A percentile compares a stretch with the other conserved stretches of the same genome.
These are phyloP conservation scores for Tetraselmis striata DNA, from an alignment of 139 green algal genomes.

Conservation along the genomic window DNA sequence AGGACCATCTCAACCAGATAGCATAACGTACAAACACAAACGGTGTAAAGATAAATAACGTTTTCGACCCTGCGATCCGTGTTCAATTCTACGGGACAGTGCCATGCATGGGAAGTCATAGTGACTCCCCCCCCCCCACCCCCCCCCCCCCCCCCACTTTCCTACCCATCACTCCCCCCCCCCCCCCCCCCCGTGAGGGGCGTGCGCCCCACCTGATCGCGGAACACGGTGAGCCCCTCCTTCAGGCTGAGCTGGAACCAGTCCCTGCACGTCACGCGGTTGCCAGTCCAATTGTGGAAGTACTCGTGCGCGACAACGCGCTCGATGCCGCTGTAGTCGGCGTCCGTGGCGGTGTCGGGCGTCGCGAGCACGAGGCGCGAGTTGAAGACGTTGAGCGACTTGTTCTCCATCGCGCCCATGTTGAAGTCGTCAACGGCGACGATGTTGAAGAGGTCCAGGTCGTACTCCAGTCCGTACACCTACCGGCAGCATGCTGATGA, in stretches of 20 bases:
- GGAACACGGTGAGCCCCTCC: slow-evolving; percentile 95
- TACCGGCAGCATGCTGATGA: too few relatives aligned
- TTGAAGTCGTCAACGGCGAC: slow-evolving; percentile 96
- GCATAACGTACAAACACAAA: too few relatives aligned
- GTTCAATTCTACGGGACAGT: too few relatives aligned
- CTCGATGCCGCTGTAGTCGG: slow-evolving; percentile 89
- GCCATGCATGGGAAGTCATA: too few relatives aligned
- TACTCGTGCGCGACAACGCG: slow-evolving; percentile 84
- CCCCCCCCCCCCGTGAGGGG: too few relatives aligned
- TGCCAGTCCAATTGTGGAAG: slow-evolving; percentile 61
- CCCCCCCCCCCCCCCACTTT: too few relatives aligned
- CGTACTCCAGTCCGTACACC: slow-evolving; percentile 89
- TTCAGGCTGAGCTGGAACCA: slow-evolving; percentile 99
- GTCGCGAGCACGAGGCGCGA: slow-evolving; percentile 80
- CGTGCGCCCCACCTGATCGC: too few relatives aligned
- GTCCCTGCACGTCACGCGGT: slow-evolving; percentile 92
- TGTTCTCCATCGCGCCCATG: slow-evolving; percentile 98
- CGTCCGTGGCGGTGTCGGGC: slow-evolving; percentile 85
- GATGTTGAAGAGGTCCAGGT: slow-evolving; percentile 92
- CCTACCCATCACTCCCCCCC: too few relatives aligned
- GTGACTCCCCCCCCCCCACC: too few relatives aligned
- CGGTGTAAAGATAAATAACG: too few relatives aligned
- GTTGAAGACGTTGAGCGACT: slow-evolving; percentile 97
- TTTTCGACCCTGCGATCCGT: too few relatives aligned
- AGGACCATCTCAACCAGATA: too few relatives aligned